phyloP scores from a whole-genome alignment of 768 basidiomycete species.

The Mycena galopus region DNA sequence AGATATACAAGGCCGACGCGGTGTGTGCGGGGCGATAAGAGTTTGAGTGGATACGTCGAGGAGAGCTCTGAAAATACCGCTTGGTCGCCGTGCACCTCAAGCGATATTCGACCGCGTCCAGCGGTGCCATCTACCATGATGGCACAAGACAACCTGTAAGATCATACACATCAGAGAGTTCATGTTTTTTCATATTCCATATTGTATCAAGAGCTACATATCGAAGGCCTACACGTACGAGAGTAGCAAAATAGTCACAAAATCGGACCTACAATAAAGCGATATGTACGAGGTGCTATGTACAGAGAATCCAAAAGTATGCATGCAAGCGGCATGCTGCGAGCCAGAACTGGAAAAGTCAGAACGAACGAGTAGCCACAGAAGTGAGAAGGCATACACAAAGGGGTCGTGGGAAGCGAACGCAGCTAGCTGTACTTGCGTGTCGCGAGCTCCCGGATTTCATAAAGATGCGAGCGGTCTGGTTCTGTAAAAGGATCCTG shows the following conservation, averaged over 20 bases:
- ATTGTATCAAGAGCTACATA: constrained; percentile 47
- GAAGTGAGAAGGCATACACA: constrained; percentile 25
- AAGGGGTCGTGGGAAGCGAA: neutral
- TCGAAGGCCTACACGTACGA: constrained; percentile 41
- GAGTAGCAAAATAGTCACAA: constrained; percentile 27
- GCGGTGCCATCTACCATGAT: constrained; percentile 48
- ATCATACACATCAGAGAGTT: neutral
- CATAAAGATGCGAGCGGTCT: constrained; percentile 78
- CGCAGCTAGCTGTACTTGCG: constrained; percentile 72
- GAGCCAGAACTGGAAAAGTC: neutral
- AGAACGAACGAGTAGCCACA: constrained; percentile 26
- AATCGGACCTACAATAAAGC: constrained; percentile 23
- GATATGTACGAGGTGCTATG: constrained; percentile 26
- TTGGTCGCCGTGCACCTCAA: constrained; percentile 64
- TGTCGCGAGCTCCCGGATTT: constrained; percentile 89
- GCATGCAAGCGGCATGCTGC: neutral
- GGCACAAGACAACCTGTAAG: constrained; percentile 8
- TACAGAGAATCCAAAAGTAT: constrained; percentile 33
- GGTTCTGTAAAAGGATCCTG: constrained; percentile 57
- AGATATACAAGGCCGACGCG: constrained; percentile 76
- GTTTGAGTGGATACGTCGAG: constrained; percentile 89
- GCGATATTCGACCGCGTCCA: constrained; percentile 72
- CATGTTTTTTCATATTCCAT: constrained; percentile 38
- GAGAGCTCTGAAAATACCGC: constrained; percentile 81
- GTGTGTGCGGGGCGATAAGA: constrained; percentile 77